Base-by-base conservation (phyloP, 805 yeast species). In the Yueomyces sinensis region DNA sequence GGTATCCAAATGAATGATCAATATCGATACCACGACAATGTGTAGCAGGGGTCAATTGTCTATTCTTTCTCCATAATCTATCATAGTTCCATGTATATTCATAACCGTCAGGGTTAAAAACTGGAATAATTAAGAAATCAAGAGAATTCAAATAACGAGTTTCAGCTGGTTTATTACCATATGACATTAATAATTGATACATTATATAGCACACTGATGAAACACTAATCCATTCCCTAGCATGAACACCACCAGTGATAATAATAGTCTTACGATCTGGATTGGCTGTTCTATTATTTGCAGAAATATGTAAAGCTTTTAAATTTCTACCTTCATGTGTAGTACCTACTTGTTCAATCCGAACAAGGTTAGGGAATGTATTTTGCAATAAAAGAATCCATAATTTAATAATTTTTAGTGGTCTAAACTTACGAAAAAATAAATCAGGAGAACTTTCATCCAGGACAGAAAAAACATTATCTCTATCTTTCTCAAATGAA, bases 71-170 rank as follows among this genome's bases (percentile, higher is more conserved):
- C 96, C 96, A 86, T 39, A 86, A 60, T 37, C 96, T 62, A 52
- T 86, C 94, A 19, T 59, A 49, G 2, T 63, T 65, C 95, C 95
- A 86, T 2, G 93, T 66, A 52, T 80, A 79, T 13, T 65, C 82
- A 52, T 86, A 86, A 0, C 96, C 96, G 57, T 86, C 96, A 1
- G 95, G 95, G 49, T 86, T 86, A 55, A 76, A 70, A 11, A 83
- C 82, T 0, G 96, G 96, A 22, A 84, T 66, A 42, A 86, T 74
- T 24, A 82, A 53, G 45, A 81, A 80, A 47, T 83, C 89, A 38
- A 82, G 54, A 31, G 72, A 59, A 31, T 74, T 61, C 39, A 83
- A 55, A 39, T 62, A 73, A 23, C 54, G 56, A 4, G 62, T 61
- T 37, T 66, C 72, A 32, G 63, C 61, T 22, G 49, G 51, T 14